phyloP scores from a whole-genome alignment of 768 basidiomycete species.

The Lentinus tigrinus region DNA sequence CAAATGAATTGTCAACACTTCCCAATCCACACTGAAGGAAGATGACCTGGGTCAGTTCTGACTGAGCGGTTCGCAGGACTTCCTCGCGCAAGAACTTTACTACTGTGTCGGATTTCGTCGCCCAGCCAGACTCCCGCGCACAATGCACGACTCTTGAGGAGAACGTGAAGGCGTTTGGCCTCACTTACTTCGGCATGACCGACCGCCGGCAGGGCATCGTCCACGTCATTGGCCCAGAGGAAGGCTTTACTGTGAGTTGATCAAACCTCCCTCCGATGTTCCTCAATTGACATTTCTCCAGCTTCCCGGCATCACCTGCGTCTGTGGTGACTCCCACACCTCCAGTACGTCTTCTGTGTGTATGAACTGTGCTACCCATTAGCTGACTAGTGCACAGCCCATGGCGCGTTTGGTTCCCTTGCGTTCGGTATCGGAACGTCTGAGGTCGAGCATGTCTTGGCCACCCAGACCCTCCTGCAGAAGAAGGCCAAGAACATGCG shows the following conservation, averaged over 20 bases:
- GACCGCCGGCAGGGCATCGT: conserved; percentile 61
- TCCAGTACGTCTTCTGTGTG: conserved; percentile 42
- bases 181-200: conserved; percentile 69
- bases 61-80: conserved; percentile 33
- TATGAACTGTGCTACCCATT: not conserved
- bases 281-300: conserved; percentile 9
- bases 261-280: not conserved
- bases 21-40: too few relatives aligned
- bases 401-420: conserved; percentile 66
- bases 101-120: conserved; percentile 48
- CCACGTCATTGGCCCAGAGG: conserved; percentile 66
- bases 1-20: too few relatives aligned
- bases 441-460: conserved; percentile 69
- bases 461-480: conserved; percentile 63
- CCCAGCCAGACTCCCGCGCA: conserved; percentile 55
- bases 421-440: conserved; percentile 70
- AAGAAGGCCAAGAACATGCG: conserved; percentile 67
- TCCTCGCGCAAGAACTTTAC: conserved; percentile 51
- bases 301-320: conserved; percentile 48
- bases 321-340: conserved; percentile 68
- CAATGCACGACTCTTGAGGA: conserved; percentile 61
- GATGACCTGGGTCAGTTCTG: not conserved
- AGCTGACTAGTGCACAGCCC: conserved; percentile 36
- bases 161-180: conserved; percentile 63
- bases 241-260: conserved; percentile 53